Base-by-base conservation (phyloP, 108 stramenopile species). In the Skeletonema costatum region DNA sequence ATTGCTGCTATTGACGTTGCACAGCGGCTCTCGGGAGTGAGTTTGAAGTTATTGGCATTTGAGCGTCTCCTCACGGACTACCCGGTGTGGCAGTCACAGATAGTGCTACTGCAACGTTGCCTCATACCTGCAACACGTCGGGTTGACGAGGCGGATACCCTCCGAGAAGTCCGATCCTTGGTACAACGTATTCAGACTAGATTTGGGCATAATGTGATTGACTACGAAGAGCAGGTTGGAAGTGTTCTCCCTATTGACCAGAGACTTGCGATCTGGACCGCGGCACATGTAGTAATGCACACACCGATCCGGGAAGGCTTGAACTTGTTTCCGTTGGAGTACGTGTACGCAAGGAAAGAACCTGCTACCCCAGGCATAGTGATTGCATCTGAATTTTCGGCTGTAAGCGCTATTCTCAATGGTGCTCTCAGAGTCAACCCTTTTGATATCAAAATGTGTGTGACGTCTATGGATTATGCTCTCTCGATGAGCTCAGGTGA, bases 361-460 rank as follows among this genome's bases (percentile, higher is more conserved):
- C 85, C 88, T 9, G 83, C 86, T 12, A 56, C 64, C 42, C 94
- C 98, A 3, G 99, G 99, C 36, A 98, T 98, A 13, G 97, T 98
- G 17, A 91, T 99, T 44, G 87, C 96, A 8, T 98, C 97, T 3
- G 99, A 99, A 80, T 99, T 99, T 76, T 95, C 96, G 19, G 97
- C 99, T 4, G 97, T 98, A 32, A 87, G 92, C 64, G 90, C 90
- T 25, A 95, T 99, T 60, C 84, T 99, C 32, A 99, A 98, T 82
- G 98, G 98, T 17, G 96, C 97, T 14, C 73, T 99, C 48, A 87
- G 97, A n/a, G 92, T 99, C 35, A 99, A 99, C 76, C 99, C 98
- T 4, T 99, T 89, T 82, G 95, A 99, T 64, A 88, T 98, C 50
- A 86, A 92, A 71, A 88, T 90, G 89, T 87, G 92, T 5, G 91